Evolutionary conservation across 305 asterid species (phyloP).

Genomic region (Rubia peregrina): DNA sequence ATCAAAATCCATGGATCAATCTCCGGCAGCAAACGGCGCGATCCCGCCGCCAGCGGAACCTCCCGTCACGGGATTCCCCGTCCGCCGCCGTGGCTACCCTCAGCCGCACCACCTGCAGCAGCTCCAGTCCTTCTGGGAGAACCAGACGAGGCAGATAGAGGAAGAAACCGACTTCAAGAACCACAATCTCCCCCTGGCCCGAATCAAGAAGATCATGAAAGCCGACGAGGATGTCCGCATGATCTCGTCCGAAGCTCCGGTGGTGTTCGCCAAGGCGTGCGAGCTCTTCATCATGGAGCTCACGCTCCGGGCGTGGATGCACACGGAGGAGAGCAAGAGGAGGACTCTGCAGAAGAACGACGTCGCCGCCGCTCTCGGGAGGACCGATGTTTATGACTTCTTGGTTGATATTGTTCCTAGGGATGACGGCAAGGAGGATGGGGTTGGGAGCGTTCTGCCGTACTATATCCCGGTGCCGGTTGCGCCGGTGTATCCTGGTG

Average conservation of each 20-base stretch:
- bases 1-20: background rate
- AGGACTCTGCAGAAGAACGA: constrained; percentile 72
- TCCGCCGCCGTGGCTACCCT: constrained; percentile 32
- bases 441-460: constrained; percentile 28
- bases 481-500: background rate
- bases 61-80: too few relatives aligned
- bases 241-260: constrained; percentile 70
- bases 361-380: constrained; percentile 58
- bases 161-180: constrained; percentile 52
- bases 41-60: too few relatives aligned
- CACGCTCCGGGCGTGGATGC: constrained; percentile 58
- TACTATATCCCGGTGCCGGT: background rate
- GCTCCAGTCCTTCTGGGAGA: constrained; percentile 55
- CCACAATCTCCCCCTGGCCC: constrained; percentile 61
- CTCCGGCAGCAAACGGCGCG: background rate
- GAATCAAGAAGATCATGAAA: constrained; percentile 66
- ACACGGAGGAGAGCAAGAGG: constrained; percentile 66
- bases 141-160: constrained; percentile 45
- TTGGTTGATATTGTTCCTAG: constrained; percentile 62
- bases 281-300: constrained; percentile 69
- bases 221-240: constrained; percentile 61
- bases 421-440: constrained; percentile 60
- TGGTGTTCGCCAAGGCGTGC: constrained; percentile 61
- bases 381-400: constrained; percentile 64
- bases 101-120: constrained; percentile 49